Base-by-base conservation (phyloP, 306 rosid species). In the Vigna mungo region DNA sequence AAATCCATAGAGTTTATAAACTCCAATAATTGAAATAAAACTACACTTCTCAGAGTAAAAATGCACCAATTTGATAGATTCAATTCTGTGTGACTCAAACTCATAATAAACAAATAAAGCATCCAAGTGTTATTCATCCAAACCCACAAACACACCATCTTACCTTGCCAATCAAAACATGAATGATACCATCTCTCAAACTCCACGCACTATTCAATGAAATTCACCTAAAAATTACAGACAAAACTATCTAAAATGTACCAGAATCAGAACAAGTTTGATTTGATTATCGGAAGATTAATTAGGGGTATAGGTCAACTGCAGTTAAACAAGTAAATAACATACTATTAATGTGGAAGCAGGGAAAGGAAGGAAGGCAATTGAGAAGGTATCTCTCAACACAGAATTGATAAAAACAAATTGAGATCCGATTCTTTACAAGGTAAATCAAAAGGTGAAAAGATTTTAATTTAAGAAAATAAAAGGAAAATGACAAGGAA, bases 401-500 rank as follows among this genome's bases (percentile, higher is more conserved):
- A 74, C 51, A 47, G 37, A 61, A 43, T 43, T 21, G 58, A 81
- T 58, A 11, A 54, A 78, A 65, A 68, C 13, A 39, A 78, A 30
- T 66, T 62, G 68, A 78, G 34, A 43, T 82, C 66, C 66, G 62
- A 79, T 71, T 36, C 59, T 82, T 82, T 85, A 85, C 86, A 82
- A 51, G 43, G 77, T 17, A 49, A 78, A 67, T 46, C n/a, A 7
- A 76, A 82, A 75, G 67, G 48, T 4, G 75, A 44, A 76, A 73
- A 60, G 3, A 18, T 51, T 41, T 9, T 9, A 53, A 14, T 34
- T 3, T 1, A 2, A 49, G 23, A 58, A 41, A 9, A 41, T 2
- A 41, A 41, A 41, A 41, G 13, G 12, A 9, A 41, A 9, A 41
- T 11, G 46, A 9, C 9, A 74, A 34, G 5, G 7, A 21, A 61